phyloP scores from a whole-genome alignment of 2,329 filamentous ascomycete genomes.

The Neofusicoccum umdonicola region DNA sequence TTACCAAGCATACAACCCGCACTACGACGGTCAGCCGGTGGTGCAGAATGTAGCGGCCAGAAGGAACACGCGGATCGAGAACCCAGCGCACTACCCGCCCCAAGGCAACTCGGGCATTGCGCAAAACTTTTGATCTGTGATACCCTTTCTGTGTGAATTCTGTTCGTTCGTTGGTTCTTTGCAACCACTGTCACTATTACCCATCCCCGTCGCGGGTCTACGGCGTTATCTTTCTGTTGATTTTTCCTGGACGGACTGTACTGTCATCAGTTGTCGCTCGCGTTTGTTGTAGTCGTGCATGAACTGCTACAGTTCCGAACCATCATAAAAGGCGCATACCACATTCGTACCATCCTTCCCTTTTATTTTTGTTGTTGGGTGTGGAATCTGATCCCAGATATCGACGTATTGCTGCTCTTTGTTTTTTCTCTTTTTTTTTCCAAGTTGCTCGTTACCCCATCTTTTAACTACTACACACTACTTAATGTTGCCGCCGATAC shows the following conservation, averaged over 20 bases:
- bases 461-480: neutral
- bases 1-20: constrained; percentile 44
- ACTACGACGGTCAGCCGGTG: constrained; percentile 67
- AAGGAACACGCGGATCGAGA: constrained; percentile 93
- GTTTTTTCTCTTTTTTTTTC: neutral
- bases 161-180: constrained; percentile 6
- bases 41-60: constrained; percentile 91
- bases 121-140: constrained; percentile 74
- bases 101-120: constrained; percentile 90
- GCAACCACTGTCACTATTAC: constrained; percentile 4
- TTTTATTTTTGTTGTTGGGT: neutral
- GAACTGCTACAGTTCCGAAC: constrained; percentile 8
- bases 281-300: neutral
- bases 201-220: constrained; percentile 5
- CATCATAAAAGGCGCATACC: constrained; percentile 10
- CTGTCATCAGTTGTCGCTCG: neutral
- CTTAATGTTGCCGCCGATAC: constrained; percentile 7
- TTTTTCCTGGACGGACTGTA: neutral
- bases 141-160: constrained; percentile 10
- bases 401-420: neutral
- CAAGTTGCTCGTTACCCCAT: neutral
- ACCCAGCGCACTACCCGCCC: constrained; percentile 81
- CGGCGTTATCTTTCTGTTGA: neutral
- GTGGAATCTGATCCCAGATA: neutral
- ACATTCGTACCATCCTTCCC: neutral